phyloP scores from a whole-genome alignment of 73 alveolate genomes.

The Paramecium sonneborni region DNA sequence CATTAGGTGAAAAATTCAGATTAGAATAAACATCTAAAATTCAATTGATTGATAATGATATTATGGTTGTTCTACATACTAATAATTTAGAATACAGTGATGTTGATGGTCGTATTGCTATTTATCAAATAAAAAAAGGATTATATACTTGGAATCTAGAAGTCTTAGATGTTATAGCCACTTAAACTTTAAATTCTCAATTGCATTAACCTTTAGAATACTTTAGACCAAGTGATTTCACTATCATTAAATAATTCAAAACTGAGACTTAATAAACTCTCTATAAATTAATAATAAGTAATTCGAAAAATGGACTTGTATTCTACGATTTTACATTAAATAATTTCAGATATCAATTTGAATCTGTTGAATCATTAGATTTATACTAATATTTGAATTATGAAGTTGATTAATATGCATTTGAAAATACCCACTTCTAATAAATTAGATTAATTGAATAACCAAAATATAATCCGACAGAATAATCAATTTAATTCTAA shows the following conservation, averaged over 20 bases:
- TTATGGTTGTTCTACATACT: neutral
- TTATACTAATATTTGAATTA: constrained; percentile 18
- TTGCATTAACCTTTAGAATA: neutral
- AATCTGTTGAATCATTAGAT: neutral
- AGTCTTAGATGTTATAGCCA: neutral
- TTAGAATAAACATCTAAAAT: neutral
- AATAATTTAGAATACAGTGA: neutral
- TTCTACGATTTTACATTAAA: constrained; percentile 26
- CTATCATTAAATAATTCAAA: neutral
- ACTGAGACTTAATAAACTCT: neutral
- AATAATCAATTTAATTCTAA: neutral
- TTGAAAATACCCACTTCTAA: neutral
- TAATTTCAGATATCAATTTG: neutral
- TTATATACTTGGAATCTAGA: neutral
- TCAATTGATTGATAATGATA: neutral
- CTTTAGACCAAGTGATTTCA: constrained; percentile 6
- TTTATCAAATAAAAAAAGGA: neutral
- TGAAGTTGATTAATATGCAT: neutral
- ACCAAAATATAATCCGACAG: too few relatives aligned
- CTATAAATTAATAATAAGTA: neutral
- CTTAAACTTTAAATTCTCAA: neutral
- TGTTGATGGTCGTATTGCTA: neutral
- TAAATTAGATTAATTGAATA: neutral
- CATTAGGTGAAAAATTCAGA: neutral
- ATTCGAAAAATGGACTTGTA: neutral